Evolutionary conservation across 371 early-diverging fungal species (phyloP).

Genomic region (Thermomucor indicae-seudaticae): DNA sequence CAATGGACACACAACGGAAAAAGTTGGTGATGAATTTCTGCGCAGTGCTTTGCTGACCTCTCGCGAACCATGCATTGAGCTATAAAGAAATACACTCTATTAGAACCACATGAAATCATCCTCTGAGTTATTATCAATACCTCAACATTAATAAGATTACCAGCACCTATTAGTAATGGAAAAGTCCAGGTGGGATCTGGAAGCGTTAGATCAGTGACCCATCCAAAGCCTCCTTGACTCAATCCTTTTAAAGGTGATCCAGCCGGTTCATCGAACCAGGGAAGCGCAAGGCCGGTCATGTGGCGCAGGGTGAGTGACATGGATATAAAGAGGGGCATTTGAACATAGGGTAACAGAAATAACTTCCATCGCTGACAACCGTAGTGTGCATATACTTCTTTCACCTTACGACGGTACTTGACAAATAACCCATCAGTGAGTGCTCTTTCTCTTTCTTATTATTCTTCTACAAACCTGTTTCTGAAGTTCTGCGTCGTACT

Average conservation of each 20-base stretch:
- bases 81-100: slow-evolving; percentile 5
- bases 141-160: slow-evolving; percentile 69
- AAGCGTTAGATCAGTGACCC: slow-evolving; percentile 67
- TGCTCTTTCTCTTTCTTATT: not conserved
- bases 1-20: slow-evolving; percentile 55
- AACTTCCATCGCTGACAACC: slow-evolving; percentile 62
- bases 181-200: slow-evolving; percentile 71
- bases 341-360: slow-evolving; percentile 65
- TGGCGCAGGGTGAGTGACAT: slow-evolving; percentile 68
- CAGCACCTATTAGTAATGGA: slow-evolving; percentile 66
- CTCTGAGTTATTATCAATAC: too few relatives aligned
- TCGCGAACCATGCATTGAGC: slow-evolving; percentile 50
- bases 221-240: slow-evolving; percentile 58
- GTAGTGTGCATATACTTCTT: slow-evolving; percentile 55
- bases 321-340: slow-evolving; percentile 73
- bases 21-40: slow-evolving; percentile 50
- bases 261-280: slow-evolving; percentile 41
- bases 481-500: slow-evolving; percentile 46
- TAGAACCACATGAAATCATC: not conserved
- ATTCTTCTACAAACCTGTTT: slow-evolving; percentile 28
- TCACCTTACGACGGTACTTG: slow-evolving; percentile 55
- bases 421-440: not conserved
- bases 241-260: slow-evolving; percentile 46
- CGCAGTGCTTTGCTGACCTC: slow-evolving; percentile 31
- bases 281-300: slow-evolving; percentile 61